Base-by-base conservation (phyloP, 2,329 filamentous ascomycete species). In the Pezizomycotina sp. region DNA sequence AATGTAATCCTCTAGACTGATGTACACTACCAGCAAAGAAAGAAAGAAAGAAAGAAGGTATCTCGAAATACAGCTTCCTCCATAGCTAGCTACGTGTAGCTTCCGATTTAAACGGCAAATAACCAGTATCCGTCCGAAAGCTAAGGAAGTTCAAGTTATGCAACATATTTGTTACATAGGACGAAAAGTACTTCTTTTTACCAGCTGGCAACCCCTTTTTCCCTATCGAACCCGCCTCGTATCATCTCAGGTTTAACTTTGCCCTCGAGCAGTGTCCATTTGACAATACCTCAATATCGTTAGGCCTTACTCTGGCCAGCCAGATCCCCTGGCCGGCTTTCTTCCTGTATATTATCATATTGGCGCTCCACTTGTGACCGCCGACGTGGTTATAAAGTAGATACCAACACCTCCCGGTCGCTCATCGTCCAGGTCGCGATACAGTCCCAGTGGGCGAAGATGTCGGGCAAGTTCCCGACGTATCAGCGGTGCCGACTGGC, bases 301-400 rank as follows among this genome's bases (percentile, higher is more conserved):
- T 45, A 6, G 48, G 48, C 22, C 41, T 42, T 9, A 49, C 45
- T 23, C 52, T 55, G 4, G 50, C 48, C 43, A 35, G 48, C 47
- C 46, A 53, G 38, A 51, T 52, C 10, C 48, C 47, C 27, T 55
- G 52, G 24, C 52, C 54, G 28, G 48, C 52, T 9, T 52, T 47
- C 34, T 56, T 58, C 39, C 89, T 69, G 57, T 98, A 95, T 1
- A 98, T 65, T 63, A 98, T 79, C 50, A 95, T 72, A 52, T 98
- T 98, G 18, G 89, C 89, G 29, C 76, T 74, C 60, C 92, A 95
- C 62, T 93, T 93, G 63, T 98, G 89, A 0, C 89, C 89, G 18
- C 89, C 89, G 2, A 93, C 83, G 54, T 98, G 89, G 48, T 74
- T 86, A 95, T 91, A 55, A 93, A 95, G 60, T 92, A 92, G 47